These are phyloP conservation scores for Geranium incanum DNA, from an alignment of 441 rosid species.

Conservation along the genomic window DNA sequence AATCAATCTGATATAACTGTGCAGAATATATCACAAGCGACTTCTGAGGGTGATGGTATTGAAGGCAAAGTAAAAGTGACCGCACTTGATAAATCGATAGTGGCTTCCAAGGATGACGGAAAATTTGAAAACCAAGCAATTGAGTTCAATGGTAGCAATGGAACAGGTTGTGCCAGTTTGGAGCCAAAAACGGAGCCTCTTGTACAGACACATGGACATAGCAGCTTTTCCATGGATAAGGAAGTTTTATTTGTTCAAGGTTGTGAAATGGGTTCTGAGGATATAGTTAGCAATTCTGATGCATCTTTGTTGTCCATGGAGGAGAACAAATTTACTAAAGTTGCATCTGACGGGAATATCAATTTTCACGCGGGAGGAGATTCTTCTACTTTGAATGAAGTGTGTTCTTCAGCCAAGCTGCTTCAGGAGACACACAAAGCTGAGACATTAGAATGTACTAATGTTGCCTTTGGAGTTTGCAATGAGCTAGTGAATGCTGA, in stretches of 20 bases:
- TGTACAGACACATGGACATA: constrained; percentile 20
- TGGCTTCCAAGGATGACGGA: constrained; percentile 20
- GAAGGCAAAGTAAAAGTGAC: constrained; percentile 14
- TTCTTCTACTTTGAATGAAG: constrained; percentile 14
- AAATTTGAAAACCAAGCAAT: constrained; percentile 24
- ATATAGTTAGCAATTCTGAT: constrained; percentile 24
- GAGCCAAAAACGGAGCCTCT: constrained; percentile 26
- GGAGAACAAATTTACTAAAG: constrained; percentile 25
- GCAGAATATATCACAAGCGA: neutral
- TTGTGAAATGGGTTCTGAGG: constrained; percentile 23
- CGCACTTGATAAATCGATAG: constrained; percentile 17
- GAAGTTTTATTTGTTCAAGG: constrained; percentile 20
- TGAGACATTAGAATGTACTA: constrained; percentile 25
- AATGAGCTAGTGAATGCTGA: constrained; percentile 10
- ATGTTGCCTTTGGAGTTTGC: constrained; percentile 21
- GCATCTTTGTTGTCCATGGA: constrained; percentile 25
- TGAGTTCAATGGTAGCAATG: constrained; percentile 23
- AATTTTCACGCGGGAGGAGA: constrained; percentile 15
- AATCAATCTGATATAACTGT: constrained; percentile 11
- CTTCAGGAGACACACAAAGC: constrained; percentile 21
- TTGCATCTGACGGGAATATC: constrained; percentile 25
- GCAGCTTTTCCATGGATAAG: constrained; percentile 20
- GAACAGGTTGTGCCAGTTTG: constrained; percentile 19
- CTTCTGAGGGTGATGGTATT: neutral
- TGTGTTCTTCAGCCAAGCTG: constrained; percentile 28